These are phyloP conservation scores for Fraxinus velutina DNA, from an alignment of 305 asterid genomes.

Conservation along the genomic window DNA sequence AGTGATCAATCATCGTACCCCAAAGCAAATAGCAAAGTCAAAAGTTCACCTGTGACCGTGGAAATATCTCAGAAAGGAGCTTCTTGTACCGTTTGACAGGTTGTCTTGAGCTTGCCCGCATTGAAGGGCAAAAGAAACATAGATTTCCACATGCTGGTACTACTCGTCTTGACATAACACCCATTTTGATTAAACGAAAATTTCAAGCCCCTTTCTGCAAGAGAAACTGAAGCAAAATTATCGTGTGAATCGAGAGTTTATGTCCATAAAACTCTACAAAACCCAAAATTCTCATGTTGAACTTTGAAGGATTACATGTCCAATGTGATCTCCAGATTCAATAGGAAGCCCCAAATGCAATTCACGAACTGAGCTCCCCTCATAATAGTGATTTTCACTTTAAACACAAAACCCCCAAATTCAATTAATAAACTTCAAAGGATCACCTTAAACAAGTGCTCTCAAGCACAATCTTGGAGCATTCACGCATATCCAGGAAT, in stretches of 20 bases:
- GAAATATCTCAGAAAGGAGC: slow-evolving; percentile 45
- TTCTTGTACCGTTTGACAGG: slow-evolving; percentile 57
- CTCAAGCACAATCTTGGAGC: not conserved
- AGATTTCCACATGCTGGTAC: slow-evolving; percentile 50
- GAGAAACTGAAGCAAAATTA: not conserved
- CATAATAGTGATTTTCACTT: not conserved
- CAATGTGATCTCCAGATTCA: not conserved
- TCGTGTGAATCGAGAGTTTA: not conserved
- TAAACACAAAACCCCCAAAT: not conserved
- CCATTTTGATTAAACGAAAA: slow-evolving; percentile 30
- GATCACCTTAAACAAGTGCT: not conserved
- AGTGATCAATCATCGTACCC: not conserved
- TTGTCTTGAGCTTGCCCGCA: slow-evolving; percentile 56
- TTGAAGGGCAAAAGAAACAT: slow-evolving; percentile 51
- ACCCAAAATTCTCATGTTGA: not conserved
- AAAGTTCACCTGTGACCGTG: slow-evolving; percentile 43
- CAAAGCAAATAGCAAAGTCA: not conserved
- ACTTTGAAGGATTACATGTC: not conserved
- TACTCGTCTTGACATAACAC: slow-evolving; percentile 54
- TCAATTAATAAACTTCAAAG: not conserved
- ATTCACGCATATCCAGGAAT: not conserved
- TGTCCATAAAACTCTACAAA: not conserved
- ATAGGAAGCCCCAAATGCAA: not conserved
- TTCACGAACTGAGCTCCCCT: not conserved
- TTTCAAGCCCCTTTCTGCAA: slow-evolving; percentile 33